phyloP scores from a whole-genome alignment of 2,329 filamentous ascomycete genomes.

The Exophiala sp. region DNA sequence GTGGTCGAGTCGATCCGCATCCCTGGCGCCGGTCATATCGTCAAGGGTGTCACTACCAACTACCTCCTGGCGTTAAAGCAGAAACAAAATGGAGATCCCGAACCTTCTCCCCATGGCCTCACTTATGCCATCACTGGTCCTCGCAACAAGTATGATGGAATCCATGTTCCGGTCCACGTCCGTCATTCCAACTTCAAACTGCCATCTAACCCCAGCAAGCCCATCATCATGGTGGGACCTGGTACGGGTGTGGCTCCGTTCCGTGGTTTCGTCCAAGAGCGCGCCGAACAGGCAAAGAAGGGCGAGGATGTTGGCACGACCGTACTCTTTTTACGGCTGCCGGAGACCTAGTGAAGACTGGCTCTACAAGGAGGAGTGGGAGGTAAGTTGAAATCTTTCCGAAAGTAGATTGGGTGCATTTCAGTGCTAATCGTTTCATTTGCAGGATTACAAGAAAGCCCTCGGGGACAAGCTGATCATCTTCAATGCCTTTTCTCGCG shows the following conservation, averaged over 20 bases:
- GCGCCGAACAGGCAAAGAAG: constrained; percentile 71
- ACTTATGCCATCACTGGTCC: constrained; percentile 84
- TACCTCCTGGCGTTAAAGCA: constrained; percentile 92
- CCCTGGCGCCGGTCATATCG: constrained; percentile 67
- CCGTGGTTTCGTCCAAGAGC: constrained; percentile 89
- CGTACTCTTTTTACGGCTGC: constrained; percentile 91
- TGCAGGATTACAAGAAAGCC: constrained; percentile 70
- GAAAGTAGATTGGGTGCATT: constrained; percentile 3
- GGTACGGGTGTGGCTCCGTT: constrained; percentile 96
- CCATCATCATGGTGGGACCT: constrained; percentile 91
- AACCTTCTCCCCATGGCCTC: constrained; percentile 74
- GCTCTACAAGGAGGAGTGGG: constrained; percentile 85
- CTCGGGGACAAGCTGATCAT: constrained; percentile 87
- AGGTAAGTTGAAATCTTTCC: constrained; percentile 55
- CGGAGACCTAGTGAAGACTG: constrained; percentile 84
- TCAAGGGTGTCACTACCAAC: constrained; percentile 95
- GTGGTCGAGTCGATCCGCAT: constrained; percentile 81
- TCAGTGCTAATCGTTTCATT: constrained; percentile 25
- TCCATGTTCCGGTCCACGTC: constrained; percentile 90
- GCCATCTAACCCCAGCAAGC: constrained; percentile 87
- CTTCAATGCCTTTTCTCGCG: constrained; percentile 91
- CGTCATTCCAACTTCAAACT: constrained; percentile 99
- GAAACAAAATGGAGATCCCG: constrained; percentile 84
- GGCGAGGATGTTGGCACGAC: constrained; percentile 81
- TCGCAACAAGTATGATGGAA: constrained; percentile 92